Percentiles rank a stretch among this genome's conserved stretches.
phyloP scores from a whole-genome alignment of 768 basidiomycete species.

The Mycena epipterygia region DNA sequence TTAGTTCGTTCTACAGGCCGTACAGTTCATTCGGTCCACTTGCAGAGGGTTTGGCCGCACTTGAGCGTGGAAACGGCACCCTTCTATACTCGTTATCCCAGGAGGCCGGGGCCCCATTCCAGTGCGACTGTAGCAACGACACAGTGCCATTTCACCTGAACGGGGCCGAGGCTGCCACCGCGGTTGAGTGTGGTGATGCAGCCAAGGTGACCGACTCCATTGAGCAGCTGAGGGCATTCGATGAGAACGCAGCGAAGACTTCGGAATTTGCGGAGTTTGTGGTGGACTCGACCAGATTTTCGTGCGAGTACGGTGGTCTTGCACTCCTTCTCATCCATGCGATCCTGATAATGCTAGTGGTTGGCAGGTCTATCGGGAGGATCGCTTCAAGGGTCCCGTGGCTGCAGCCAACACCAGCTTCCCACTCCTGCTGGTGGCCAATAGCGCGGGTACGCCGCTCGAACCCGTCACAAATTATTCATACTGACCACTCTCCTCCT shows the following conservation, averaged over 20 bases:
- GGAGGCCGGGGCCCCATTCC: background rate
- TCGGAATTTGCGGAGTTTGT: slow-evolving; percentile 37
- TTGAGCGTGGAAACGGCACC: slow-evolving; percentile 42
- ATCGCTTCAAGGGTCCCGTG: slow-evolving; percentile 25
- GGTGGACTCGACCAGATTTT: slow-evolving; percentile 13
- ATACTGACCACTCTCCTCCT: background rate
- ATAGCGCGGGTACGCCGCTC: slow-evolving; percentile 38
- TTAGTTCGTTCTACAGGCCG: slow-evolving; percentile 40
- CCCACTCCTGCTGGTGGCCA: slow-evolving; percentile 43
- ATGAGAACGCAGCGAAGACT: slow-evolving; percentile 19
- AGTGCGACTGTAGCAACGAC: slow-evolving; percentile 17
- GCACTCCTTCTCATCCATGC: background rate
- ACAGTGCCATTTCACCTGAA: slow-evolving; percentile 7
- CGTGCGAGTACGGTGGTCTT: slow-evolving; percentile 13
- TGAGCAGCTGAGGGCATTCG: slow-evolving; percentile 27
- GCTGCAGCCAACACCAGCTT: slow-evolving; percentile 39
- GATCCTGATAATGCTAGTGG: slow-evolving; percentile 9
- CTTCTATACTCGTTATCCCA: slow-evolving; percentile 27
- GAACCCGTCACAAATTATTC: background rate
- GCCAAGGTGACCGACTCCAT: slow-evolving; percentile 31
- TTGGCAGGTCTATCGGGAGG: slow-evolving; percentile 29
- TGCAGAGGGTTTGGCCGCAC: slow-evolving; percentile 40
- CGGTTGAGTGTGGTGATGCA: slow-evolving; percentile 39
- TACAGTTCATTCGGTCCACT: slow-evolving; percentile 31
- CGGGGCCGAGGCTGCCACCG: background rate